Evolutionary conservation across 768 basidiomycete genomes (phyloP), one percentile per base, ranked within the genome.

Genomic region (Russula emetica): DNA sequence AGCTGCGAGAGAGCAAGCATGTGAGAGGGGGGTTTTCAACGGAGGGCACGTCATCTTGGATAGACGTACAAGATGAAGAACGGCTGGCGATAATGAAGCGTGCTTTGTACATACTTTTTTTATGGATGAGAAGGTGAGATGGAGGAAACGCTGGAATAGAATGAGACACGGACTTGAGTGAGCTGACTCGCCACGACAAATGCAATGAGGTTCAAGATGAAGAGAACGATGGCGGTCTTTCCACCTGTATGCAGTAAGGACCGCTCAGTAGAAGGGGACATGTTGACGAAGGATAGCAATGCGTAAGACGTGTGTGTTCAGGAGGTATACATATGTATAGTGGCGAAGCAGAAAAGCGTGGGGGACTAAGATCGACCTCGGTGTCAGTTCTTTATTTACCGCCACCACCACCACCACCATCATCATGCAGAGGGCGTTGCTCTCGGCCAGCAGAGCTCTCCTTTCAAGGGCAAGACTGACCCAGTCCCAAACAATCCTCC

Each of bases 51-150:
- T 34, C 16, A 5, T 32, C 11, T 9, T 45, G 40, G 10, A 50
- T 4, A 10, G 18, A 72, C 89, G 66, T 70, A 92, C 92, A 94
- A 92, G 66, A 92, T 78, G 70, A 98, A 88, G 79, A 86, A 96
- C 0, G 96, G 92, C 63, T 97, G 91, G 58, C 85, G 80, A 76
- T 90, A 99, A 38, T 79, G 83, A 34, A 92, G 76, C 1, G 80
- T 81, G 1, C 84, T 84, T 73, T 94, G 90, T 16, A 96, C 84
- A 75, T 93, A 87, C 91, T 94, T 40, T 22, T 34, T 34, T 36
- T 36, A 32, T 10, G 44, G 14, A 44, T 44, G 66, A 28, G 56
- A 11, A 58, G 4, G 24, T 32, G 61, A 56, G 55, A 53, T 20
- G 58, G 44, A 36, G 18, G 52, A 32, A 28, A 14, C 28, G 30